These are phyloP conservation scores for Aspergillus campestris DNA, from an alignment of 495 filamentous ascomycete species.

Conservation along the genomic window DNA sequence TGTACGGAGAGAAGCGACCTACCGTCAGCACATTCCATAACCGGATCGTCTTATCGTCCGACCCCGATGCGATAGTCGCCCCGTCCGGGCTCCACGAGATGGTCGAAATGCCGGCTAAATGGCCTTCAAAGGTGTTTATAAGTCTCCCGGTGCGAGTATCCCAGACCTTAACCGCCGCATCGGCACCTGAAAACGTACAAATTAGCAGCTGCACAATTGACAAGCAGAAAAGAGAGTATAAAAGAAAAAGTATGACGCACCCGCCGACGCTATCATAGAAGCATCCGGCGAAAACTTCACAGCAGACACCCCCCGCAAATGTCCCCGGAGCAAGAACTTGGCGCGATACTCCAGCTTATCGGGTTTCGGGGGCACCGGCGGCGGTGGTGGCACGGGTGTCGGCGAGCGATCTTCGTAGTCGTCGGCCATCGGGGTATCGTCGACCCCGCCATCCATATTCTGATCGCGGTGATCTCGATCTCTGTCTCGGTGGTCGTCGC, in stretches of 20 bases:
- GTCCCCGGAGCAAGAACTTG: slow-evolving; percentile 61
- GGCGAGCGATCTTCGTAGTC: slow-evolving; percentile 19
- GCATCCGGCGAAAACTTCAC: slow-evolving; percentile 89
- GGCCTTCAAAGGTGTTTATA: slow-evolving; percentile 83
- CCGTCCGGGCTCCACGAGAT: slow-evolving; percentile 88
- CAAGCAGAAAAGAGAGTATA: neutral
- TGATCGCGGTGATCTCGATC: no score
- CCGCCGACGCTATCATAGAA: slow-evolving; percentile 79
- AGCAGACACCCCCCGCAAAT: slow-evolving; percentile 69
- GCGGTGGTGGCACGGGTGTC: slow-evolving; percentile 27
- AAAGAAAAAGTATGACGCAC: slow-evolving; percentile 32
- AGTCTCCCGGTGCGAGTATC: slow-evolving; percentile 66
- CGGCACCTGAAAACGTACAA: slow-evolving; percentile 50
- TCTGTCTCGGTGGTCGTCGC: no score
- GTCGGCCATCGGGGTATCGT: slow-evolving; percentile 8
- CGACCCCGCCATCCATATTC: neutral
- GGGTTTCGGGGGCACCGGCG: slow-evolving; percentile 36
- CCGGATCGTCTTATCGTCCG: slow-evolving; percentile 91
- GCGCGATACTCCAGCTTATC: slow-evolving; percentile 49
- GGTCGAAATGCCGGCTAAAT: slow-evolving; percentile 84
- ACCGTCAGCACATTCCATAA: slow-evolving; percentile 83
- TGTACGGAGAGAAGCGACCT: slow-evolving; percentile 17
- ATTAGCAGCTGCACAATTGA: neutral
- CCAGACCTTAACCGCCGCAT: slow-evolving; percentile 87
- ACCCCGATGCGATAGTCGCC: slow-evolving; percentile 76